Evolutionary conservation across 176 grass and related monocot genomes (phyloP).

Genomic region (Carex littledalei): DNA sequence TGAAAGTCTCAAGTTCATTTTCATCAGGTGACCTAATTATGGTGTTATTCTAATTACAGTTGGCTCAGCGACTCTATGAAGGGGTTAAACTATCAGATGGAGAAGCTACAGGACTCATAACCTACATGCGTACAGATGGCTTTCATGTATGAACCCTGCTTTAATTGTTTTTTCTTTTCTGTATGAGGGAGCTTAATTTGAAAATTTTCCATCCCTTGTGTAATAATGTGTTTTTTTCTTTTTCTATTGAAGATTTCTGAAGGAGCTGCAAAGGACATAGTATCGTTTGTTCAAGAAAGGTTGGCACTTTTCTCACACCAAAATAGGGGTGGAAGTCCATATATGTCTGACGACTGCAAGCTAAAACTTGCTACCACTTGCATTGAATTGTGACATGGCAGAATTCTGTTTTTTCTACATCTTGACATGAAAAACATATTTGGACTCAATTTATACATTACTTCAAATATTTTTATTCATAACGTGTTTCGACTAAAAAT

Average conservation of each 20-base stretch:
- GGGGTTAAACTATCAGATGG: conserved; percentile 76
- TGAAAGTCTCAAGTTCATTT: neutral
- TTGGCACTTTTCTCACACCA: conserved; percentile 23
- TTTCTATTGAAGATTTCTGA: conserved; percentile 62
- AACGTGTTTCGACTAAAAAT: neutral
- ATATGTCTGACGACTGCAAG: neutral
- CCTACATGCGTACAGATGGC: conserved; percentile 95
- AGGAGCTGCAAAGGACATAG: conserved; percentile 71
- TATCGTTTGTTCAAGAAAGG: conserved; percentile 87
- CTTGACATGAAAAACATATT: neutral
- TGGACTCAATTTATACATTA: neutral
- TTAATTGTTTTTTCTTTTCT: neutral
- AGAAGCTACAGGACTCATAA: conserved; percentile 89
- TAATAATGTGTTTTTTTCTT: conserved; percentile 11
- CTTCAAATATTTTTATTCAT: neutral
- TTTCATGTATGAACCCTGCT: conserved; percentile 63
- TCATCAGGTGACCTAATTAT: conserved; percentile 11
- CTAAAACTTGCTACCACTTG: neutral
- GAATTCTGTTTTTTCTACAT: neutral
- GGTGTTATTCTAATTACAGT: conserved; percentile 43
- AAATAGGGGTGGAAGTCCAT: neutral
- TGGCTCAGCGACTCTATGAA: conserved; percentile 92
- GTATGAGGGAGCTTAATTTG: neutral
- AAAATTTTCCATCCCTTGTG: neutral
- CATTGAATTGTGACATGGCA: neutral